Evolutionary conservation across 225 moss, liverwort and hornwort species (phyloP), one percentile per base, ranked within the genome.

Genomic region (Physcomitrellopsis africana): DNA sequence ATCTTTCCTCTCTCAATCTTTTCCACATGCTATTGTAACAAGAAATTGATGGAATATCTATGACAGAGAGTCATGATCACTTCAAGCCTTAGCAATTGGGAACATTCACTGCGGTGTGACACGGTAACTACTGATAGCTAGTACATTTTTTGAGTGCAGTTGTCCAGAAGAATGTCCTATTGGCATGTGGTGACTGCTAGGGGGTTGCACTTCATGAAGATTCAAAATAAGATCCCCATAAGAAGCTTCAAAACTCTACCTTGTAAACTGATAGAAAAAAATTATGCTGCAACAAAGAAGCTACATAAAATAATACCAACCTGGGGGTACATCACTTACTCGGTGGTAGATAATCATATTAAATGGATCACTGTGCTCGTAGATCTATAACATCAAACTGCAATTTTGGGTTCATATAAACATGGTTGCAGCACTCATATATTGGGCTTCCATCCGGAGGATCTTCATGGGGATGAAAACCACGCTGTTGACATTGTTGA

Each of bases 401-500:
- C 51, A 94, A 63, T 69, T 79, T 84, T 20, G 89, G 84, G 72
- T 82, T 92, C 93, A 94, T 90, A 76, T 83, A 91, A 55, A 94
- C 93, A 70, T 94, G 93, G 19, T 83, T 77, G 74, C 91, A 91
- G 45, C 92, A 91, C 82, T 91, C 91, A 77, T 94, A 94, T 26
- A 94, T 85, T 43, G 88, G 83, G 62, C 90, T 80, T 53, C 93
- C 93, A 48, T 88, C 89, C 9, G 71, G 69, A 47, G 87, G 91
- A 13, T 84, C 81, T 65, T 90, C 88, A 76, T 94, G 93, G 43
- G 91, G 93, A 88, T 94, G 93, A 63, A 94, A 94, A 32, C 93
- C 93, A 70, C 93, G 91, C 69, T 56, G 77, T 61, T 94, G 80
- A 70, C 93, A 94, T 58, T 86, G 78, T 72, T 91, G 93, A 54